Evolutionary conservation across 768 basidiomycete species (phyloP), one percentile per base, ranked within the genome.

Genomic region (Agaricus blazei): DNA sequence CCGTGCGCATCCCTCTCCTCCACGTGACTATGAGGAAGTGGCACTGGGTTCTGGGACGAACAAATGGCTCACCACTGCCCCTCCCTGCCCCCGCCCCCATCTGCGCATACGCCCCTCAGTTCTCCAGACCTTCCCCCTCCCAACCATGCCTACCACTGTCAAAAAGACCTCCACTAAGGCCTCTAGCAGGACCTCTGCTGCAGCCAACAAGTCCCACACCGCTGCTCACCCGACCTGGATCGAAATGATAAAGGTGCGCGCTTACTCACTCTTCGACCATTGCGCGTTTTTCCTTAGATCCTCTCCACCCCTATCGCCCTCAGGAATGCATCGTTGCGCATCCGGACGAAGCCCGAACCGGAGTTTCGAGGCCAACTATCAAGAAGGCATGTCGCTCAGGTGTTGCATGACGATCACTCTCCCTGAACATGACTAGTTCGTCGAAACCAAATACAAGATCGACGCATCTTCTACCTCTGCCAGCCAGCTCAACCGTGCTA

Each of bases 381-480:
- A 96, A 96, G 84, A 92, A 73, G 76, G 85, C 81, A 45, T 40
- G 68, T 56, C 57, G 42, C 57, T 51, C 59, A 55, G 54, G 54
- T 47, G n/a, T 52, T 48, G 48, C 54, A 48, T 55, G 51, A 23
- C 51, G 56, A 48, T 43, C 55, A 51, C 54, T 38, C 50, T 34
- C 11, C 24, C 52, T 54, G 24, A 54, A 57, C 58, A 58, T 54
- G 53, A 56, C 43, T 57, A 93, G 91, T 80, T 93, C 69, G 84
- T 95, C 55, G 90, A 92, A 72, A 76, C 81, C 60, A 88, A 82
- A 65, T 96, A 93, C 76, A 83, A 84, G 65, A 75, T 96, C 62
- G 81, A 85, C 64, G 79, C 90, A 62, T 86, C 84, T 62, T 80
- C 85, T 59, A 73, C 88, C 9, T 83, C 90, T 67, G 78, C 78